Evolutionary conservation across 257 asterid genomes (phyloP), one percentile per base, ranked within the genome.

Genomic region (Nyctanthes arbortristis): DNA sequence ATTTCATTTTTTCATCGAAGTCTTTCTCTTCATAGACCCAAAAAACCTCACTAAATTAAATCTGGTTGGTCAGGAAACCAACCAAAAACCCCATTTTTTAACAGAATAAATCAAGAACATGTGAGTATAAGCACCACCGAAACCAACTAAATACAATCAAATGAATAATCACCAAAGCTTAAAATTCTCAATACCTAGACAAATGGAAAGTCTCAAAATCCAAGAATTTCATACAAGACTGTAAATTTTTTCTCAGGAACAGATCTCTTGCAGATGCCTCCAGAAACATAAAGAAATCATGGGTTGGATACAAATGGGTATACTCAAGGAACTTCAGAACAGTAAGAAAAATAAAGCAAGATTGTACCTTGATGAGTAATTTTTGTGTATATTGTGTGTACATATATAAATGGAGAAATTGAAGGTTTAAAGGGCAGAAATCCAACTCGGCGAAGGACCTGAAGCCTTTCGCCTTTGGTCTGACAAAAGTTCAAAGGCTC

Each of bases 311-410:
- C 67, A 70, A 67, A 66, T 12, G 36, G 63, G 64, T 22, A 72
- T 24, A 79, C 67, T 54, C 63, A 72, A 75, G 66, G 13, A 4
- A 61, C 5, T 18, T 28, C 57, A 40, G 34, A 33, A 52, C 29
- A 25, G 59, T 58, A 62, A 29, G 40, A 34, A 45, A 72, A 57
- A 29, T 25, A 2, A 39, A 61, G 10, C 57, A 14, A 69, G 64
- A 73, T 59, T 60, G 77, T 84, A 84, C 93, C 90, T 87, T 52
- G 77, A 43, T 72, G 61, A 57, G 76, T 60, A 40, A 76, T 77
- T n/a, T n/a, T n/a, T n/a, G 65, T 61, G 12, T 63, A 30, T 40
- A 11, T 28, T 68, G 35, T 40, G 64, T 45, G 63, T 8, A 37
- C 61, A 62, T 62, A 56, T 0, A 24, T 52, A 66, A 52, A 29